Evolutionary conservation across 163 green algal genomes (phyloP).

Genomic region (Scenedesmus sp.): DNA sequence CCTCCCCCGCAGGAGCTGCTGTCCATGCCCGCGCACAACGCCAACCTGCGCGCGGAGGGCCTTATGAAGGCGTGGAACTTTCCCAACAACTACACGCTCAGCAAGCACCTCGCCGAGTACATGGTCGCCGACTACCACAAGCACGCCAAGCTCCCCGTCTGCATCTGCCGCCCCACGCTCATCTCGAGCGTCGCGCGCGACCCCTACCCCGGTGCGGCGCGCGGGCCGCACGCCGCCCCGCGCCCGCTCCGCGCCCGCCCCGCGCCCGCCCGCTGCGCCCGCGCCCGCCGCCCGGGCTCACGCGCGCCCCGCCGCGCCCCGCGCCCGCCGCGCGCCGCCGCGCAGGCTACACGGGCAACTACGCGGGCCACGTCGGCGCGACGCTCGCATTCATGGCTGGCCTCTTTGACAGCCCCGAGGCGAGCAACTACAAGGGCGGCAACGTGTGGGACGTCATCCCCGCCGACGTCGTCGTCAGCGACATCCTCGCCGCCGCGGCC

Average conservation of each 20-base stretch:
- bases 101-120: constrained; percentile 67
- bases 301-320: too few species aligned
- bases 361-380: constrained; percentile 40
- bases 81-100: constrained; percentile 66
- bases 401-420: constrained; percentile 35
- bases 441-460: constrained; percentile 53
- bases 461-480: constrained; percentile 51
- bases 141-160: constrained; percentile 22
- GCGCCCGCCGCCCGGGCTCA: too few species aligned
- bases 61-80: constrained; percentile 49
- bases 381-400: constrained; percentile 51
- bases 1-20: constrained; percentile 44
- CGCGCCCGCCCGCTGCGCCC: background rate
- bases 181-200: constrained; percentile 49
- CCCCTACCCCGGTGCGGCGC: constrained; percentile 54
- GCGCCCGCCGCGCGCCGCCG: too few species aligned
- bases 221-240: too few species aligned
- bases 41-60: constrained; percentile 28
- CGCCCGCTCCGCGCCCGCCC: too few species aligned
- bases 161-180: constrained; percentile 59
- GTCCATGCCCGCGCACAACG: constrained; percentile 15
- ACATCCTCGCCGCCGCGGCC: constrained; percentile 47
- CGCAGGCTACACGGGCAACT: constrained; percentile 61
- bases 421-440: constrained; percentile 35
- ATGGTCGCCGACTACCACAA: constrained; percentile 37